These are phyloP conservation scores for Septoria linicola DNA, from an alignment of 2,329 filamentous ascomycete genomes.

Conservation along the genomic window DNA sequence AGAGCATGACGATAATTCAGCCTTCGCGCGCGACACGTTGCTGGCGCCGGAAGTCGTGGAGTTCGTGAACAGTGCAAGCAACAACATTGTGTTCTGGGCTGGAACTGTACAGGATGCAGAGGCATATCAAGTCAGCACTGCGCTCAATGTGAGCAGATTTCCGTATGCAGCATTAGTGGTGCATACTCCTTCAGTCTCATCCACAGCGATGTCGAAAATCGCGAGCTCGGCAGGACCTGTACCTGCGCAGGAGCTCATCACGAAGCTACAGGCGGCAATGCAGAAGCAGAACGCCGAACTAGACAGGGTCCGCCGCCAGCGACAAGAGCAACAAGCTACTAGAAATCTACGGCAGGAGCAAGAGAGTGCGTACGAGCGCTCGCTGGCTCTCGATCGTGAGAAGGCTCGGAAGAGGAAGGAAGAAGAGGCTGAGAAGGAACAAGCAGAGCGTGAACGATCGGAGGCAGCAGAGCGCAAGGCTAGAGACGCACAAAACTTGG, in stretches of 20 bases:
- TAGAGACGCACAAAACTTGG: conserved; percentile 53
- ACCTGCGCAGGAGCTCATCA: conserved; percentile 67
- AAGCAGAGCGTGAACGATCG: conserved; percentile 65
- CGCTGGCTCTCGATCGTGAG: conserved; percentile 82
- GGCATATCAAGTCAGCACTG: conserved; percentile 86
- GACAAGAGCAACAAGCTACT: conserved; percentile 77
- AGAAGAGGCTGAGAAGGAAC: conserved; percentile 64
- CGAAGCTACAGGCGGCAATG: conserved; percentile 72
- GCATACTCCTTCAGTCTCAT: conserved; percentile 79
- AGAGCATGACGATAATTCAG: conserved; percentile 87
- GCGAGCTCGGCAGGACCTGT: conserved; percentile 73
- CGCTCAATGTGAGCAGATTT: conserved; percentile 86
- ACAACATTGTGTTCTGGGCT: conserved; percentile 86
- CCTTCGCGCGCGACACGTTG: conserved; percentile 79
- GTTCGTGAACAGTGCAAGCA: conserved; percentile 71
- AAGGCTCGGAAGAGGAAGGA: conserved; percentile 74
- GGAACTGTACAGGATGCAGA: conserved; percentile 92
- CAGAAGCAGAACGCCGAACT: conserved; percentile 74
- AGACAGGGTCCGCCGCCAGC: conserved; percentile 69
- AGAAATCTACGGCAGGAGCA: conserved; percentile 81
- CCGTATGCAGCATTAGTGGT: conserved; percentile 85
- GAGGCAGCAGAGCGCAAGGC: conserved; percentile 63
- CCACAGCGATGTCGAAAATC: conserved; percentile 86
- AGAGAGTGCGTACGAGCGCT: conserved; percentile 90
- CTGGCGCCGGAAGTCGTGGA: conserved; percentile 70